A percentile compares a stretch with the other conserved stretches of the same genome.
Evolutionary conservation across 352 stramenopile species (phyloP).

Genomic region (Globisporangium heterothallicum): DNA sequence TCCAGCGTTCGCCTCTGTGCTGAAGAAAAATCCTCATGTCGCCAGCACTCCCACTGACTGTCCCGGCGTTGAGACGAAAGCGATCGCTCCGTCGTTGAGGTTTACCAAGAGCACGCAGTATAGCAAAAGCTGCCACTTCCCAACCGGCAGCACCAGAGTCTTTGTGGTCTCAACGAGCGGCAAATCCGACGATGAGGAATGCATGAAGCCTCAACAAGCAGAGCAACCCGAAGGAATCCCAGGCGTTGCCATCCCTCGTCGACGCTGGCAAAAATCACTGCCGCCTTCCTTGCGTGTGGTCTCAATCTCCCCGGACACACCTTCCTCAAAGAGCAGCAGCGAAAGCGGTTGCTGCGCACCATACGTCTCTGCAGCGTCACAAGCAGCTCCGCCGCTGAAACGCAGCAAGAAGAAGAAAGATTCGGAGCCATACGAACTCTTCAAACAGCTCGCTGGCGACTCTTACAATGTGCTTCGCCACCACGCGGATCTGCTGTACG

Average conservation of each 20-base stretch:
- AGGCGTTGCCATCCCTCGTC: background rate
- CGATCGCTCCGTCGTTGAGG: slow-evolving; percentile 16
- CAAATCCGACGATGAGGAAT: slow-evolving; percentile 33
- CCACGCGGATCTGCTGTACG: slow-evolving; percentile 73
- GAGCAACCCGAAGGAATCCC: background rate
- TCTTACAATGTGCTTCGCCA: slow-evolving; percentile 61
- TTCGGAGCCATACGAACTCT: slow-evolving; percentile 42
- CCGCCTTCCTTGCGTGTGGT: background rate
- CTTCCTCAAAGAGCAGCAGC: background rate
- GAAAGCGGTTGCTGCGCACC: background rate
- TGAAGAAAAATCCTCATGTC: background rate
- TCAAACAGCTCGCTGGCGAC: slow-evolving; percentile 51
- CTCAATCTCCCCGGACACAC: background rate
- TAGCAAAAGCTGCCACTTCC: slow-evolving; percentile 19
- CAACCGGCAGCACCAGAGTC: slow-evolving; percentile 50
- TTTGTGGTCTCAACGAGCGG: slow-evolving; percentile 80
- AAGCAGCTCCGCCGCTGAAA: slow-evolving; percentile 7
- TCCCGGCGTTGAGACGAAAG: slow-evolving; percentile 7
- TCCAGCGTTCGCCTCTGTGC: slow-evolving; percentile 20
- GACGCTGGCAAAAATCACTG: background rate
- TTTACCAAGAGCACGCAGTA: slow-evolving; percentile 18
- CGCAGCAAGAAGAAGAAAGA: slow-evolving; percentile 22
- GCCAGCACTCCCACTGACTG: slow-evolving; percentile 1
- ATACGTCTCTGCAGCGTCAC: background rate
- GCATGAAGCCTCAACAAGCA: background rate